Conservation (phyloP, 805 yeast species). For the Blastobotrys americana region DNA sequence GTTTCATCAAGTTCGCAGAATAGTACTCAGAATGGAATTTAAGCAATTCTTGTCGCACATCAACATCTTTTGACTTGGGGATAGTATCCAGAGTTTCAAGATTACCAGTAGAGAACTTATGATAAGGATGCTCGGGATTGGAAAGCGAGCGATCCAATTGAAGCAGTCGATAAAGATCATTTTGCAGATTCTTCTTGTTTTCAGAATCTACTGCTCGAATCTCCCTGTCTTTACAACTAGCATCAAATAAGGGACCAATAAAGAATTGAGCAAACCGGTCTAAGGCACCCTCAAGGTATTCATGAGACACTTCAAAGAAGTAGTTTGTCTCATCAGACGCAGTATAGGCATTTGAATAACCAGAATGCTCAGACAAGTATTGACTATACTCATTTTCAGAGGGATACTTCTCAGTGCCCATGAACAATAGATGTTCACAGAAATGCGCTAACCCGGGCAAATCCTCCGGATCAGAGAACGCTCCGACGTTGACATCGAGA, state of each 20-base stretch:
- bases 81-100: conserved; percentile 58
- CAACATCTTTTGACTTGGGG: conserved; percentile 54
- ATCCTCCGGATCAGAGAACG: conserved; percentile 65
- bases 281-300: conserved; percentile 74
- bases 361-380: conserved; percentile 76
- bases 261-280: conserved; percentile 93
- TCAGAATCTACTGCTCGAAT: conserved; percentile 93
- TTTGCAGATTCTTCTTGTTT: conserved; percentile 88
- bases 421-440: conserved; percentile 76
- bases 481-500: conserved; percentile 70
- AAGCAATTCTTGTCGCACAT: conserved; percentile 75
- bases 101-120: conserved; percentile 89
- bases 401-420: conserved; percentile 76
- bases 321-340: conserved; percentile 85
- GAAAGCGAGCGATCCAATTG: conserved; percentile 75
- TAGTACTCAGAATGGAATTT: conserved; percentile 66
- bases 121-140: conserved; percentile 72
- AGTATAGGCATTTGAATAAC: conserved; percentile 88
- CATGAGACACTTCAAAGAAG: conserved; percentile 74
- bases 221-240: conserved; percentile 80
- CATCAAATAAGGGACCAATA: conserved; percentile 68
- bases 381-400: conserved; percentile 66
- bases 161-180: conserved; percentile 79
- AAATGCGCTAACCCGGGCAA: conserved; percentile 83
- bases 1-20: conserved; percentile 82